Conservation (phyloP, 169 alveolate species). For the Plasmodium vinckei region DNA sequence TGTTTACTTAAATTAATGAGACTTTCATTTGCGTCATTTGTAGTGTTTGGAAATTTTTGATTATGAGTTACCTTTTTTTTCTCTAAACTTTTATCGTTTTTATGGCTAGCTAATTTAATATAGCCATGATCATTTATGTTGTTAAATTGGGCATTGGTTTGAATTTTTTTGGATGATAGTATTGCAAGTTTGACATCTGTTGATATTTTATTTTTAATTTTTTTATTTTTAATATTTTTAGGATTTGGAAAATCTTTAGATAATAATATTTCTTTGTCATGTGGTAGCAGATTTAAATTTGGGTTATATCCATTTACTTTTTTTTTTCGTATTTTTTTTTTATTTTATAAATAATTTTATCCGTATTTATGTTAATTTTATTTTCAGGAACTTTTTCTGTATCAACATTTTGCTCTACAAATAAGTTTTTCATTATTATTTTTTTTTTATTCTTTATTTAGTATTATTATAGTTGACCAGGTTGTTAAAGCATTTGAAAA, state of each 20-base stretch:
- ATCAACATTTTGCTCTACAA: slow-evolving; percentile 1
- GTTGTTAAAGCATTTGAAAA: too few relatives aligned
- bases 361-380: neutral
- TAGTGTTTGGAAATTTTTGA: too few relatives aligned
- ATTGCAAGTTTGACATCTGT: slow-evolving; percentile 64
- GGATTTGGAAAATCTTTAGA: slow-evolving; percentile 36
- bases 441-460: too few relatives aligned
- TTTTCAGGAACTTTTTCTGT: slow-evolving; percentile 32
- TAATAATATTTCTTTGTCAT: neutral
- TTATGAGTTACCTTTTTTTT: too few relatives aligned
- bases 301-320: neutral
- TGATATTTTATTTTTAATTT: slow-evolving; percentile 15
- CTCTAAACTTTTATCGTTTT: too few relatives aligned
- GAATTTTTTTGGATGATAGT: slow-evolving; percentile 34
- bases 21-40: too few relatives aligned
- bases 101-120: too few relatives aligned
- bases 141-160: slow-evolving; percentile 9
- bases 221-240: slow-evolving; percentile 55
- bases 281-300: slow-evolving; percentile 7
- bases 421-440: neutral
- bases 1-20: too few relatives aligned
- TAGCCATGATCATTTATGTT: too few relatives aligned
- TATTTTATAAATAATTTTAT: neutral
- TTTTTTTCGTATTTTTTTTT: neutral
- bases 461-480: too few relatives aligned